These are phyloP conservation scores for Wickerhamiella pararugosa DNA, from an alignment of 1,139 yeast species.

Conservation along the genomic window DNA sequence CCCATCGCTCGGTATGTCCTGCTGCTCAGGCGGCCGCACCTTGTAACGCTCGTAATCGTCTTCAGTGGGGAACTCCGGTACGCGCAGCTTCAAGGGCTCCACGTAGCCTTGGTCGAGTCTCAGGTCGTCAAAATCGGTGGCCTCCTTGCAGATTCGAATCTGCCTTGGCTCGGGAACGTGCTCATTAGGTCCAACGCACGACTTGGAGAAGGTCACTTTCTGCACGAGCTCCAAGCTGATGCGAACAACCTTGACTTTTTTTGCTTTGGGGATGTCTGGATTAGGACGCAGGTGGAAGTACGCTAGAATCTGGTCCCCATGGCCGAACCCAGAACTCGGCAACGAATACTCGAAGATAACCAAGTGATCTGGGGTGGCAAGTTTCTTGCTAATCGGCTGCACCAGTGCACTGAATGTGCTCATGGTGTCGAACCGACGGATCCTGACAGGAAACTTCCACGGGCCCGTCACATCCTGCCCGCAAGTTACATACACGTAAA, in stretches of 20 bases:
- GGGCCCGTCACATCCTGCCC: conserved; percentile 1
- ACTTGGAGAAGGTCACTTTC: conserved; percentile 21
- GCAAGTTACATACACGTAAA: conserved; percentile 21
- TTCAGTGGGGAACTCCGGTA: conserved; percentile 3
- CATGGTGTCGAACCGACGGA: conserved; percentile 27
- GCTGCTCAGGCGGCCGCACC: conserved; percentile 1
- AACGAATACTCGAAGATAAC: conserved; percentile 24
- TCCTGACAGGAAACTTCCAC: conserved; percentile 24
- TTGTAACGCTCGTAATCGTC: background rate
- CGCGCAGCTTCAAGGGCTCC: conserved; percentile 1
- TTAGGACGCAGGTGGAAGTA: conserved; percentile 24
- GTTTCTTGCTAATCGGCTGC: conserved; percentile 20
- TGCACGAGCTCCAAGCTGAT: conserved; percentile 27
- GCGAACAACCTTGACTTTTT: conserved; percentile 25
- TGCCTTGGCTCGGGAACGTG: conserved; percentile 17
- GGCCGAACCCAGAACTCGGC: conserved; percentile 28
- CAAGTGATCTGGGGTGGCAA: conserved; percentile 25
- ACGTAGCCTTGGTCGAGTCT: conserved; percentile 20
- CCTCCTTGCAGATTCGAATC: conserved; percentile 21
- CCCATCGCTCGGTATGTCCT: conserved; percentile 25
- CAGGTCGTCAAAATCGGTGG: conserved; percentile 19
- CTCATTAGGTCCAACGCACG: conserved; percentile 10
- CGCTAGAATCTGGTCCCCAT: conserved; percentile 24
- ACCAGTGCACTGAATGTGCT: conserved; percentile 27
- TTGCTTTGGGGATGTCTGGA: conserved; percentile 25